These are phyloP conservation scores for Collybiopsis luxurians DNA, from an alignment of 768 basidiomycete species.

Conservation along the genomic window DNA sequence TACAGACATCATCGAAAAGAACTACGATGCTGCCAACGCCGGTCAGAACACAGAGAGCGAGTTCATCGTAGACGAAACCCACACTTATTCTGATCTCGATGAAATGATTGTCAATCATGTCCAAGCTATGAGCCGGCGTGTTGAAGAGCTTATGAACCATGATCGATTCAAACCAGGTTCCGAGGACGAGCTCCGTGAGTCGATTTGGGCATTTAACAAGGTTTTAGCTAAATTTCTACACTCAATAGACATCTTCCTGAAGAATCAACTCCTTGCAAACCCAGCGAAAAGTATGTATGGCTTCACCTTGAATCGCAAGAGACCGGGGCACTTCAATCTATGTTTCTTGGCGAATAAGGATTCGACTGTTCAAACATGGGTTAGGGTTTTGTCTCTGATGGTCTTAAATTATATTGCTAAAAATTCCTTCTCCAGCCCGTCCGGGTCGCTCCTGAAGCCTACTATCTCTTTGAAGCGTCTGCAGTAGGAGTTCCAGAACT, in stretches of 20 bases:
- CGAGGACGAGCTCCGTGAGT: constrained; percentile 89
- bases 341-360: constrained; percentile 93
- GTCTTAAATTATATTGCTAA: constrained; percentile 7
- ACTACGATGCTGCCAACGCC: constrained; percentile 59
- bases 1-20: constrained; percentile 79
- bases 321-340: constrained; percentile 90
- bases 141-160: constrained; percentile 92
- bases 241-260: constrained; percentile 77
- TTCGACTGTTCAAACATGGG: constrained; percentile 89
- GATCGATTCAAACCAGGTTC: constrained; percentile 91
- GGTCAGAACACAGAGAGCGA: constrained; percentile 62
- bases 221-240: too few species aligned
- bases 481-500: constrained; percentile 90
- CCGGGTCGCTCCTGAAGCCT: constrained; percentile 84
- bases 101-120: constrained; percentile 97
- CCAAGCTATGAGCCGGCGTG: constrained; percentile 87
- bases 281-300: constrained; percentile 95
- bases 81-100: constrained; percentile 90
- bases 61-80: constrained; percentile 71
- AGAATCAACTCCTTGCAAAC: constrained; percentile 89
- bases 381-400: constrained; percentile 33
- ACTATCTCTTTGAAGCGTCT: constrained; percentile 86
- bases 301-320: constrained; percentile 85
- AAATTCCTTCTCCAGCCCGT: constrained; percentile 56
- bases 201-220: too few species aligned